These are phyloP conservation scores for Polyplosphaeria fusca DNA, from an alignment of 495 filamentous ascomycete genomes.

Conservation along the genomic window DNA sequence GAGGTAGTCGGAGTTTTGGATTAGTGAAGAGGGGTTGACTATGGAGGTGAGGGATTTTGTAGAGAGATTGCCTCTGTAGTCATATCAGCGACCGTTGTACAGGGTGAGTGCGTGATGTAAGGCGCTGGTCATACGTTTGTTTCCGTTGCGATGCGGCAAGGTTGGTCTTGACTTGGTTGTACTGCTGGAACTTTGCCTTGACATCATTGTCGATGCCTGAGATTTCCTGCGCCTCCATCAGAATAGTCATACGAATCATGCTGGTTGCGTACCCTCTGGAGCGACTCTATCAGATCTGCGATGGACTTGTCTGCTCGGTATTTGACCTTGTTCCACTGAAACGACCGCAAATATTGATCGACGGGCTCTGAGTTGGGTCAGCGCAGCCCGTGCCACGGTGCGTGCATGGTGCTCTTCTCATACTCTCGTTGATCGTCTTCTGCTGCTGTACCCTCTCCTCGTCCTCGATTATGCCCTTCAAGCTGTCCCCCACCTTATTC, in stretches of 20 bases:
- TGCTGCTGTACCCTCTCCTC: slow-evolving; percentile 78
- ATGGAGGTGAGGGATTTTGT: slow-evolving; percentile 89
- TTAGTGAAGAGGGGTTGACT: slow-evolving; percentile 70
- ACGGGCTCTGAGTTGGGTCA: slow-evolving; percentile 67
- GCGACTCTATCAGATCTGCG: slow-evolving; percentile 73
- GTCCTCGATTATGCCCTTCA: slow-evolving; percentile 76
- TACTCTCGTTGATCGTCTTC: slow-evolving; percentile 96
- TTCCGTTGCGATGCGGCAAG: slow-evolving; percentile 76
- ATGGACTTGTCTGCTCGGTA: slow-evolving; percentile 89
- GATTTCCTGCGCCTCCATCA: slow-evolving; percentile 68
- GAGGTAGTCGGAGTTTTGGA: slow-evolving; percentile 91
- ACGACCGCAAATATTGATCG: slow-evolving; percentile 84
- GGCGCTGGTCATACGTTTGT: slow-evolving; percentile 60
- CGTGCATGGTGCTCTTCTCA: slow-evolving; percentile 35
- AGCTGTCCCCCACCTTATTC: slow-evolving; percentile 79
- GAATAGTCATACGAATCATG: no score
- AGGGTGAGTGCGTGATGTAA: not conserved
- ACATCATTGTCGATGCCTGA: slow-evolving; percentile 88
- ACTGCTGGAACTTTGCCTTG: slow-evolving; percentile 86
- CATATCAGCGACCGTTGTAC: not conserved
- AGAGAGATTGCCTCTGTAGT: slow-evolving; percentile 78
- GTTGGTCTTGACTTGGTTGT: slow-evolving; percentile 82
- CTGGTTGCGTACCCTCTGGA: slow-evolving; percentile 80
- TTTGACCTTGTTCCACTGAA: slow-evolving; percentile 94
- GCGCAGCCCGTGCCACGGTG: not conserved